These are phyloP conservation scores for Fusarium keratoplasticum DNA, from an alignment of 2,329 filamentous ascomycete species.

Conservation along the genomic window DNA sequence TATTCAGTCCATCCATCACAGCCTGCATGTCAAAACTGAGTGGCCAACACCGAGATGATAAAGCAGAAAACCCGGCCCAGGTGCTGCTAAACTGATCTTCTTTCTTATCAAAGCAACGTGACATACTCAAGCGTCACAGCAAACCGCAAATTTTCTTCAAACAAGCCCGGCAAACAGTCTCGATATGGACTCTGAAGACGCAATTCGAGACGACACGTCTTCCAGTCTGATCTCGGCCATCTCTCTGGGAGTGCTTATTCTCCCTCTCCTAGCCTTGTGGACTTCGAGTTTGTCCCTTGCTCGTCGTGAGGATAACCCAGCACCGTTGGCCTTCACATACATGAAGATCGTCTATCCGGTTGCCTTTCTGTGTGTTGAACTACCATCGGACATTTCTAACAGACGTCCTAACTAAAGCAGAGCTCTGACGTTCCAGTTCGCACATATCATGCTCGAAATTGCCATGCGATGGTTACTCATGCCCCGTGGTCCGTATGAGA, in stretches of 20 bases:
- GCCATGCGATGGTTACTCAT: not conserved
- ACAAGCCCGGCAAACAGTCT: not conserved
- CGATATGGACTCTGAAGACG: not conserved
- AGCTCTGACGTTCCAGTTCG: not conserved
- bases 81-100: not conserved
- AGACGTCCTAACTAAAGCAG: fast-evolving
- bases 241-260: not conserved
- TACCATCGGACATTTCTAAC: not conserved
- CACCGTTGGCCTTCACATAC: not conserved
- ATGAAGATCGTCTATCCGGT: not conserved
- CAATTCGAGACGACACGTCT: not conserved
- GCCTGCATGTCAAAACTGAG: not conserved
- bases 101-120: not conserved
- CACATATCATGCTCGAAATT: not conserved
- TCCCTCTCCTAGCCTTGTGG: not conserved
- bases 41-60: not conserved
- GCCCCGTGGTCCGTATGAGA: not conserved
- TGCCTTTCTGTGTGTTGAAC: not conserved
- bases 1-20: not conserved
- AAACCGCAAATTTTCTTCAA: not conserved
- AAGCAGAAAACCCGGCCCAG: not conserved
- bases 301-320: not conserved
- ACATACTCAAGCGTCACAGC: not conserved
- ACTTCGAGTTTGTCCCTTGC: not conserved
- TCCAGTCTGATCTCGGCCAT: not conserved